These are phyloP conservation scores for Laetiporus sulphureus DNA, from an alignment of 1,284 basidiomycete genomes.

Conservation along the genomic window DNA sequence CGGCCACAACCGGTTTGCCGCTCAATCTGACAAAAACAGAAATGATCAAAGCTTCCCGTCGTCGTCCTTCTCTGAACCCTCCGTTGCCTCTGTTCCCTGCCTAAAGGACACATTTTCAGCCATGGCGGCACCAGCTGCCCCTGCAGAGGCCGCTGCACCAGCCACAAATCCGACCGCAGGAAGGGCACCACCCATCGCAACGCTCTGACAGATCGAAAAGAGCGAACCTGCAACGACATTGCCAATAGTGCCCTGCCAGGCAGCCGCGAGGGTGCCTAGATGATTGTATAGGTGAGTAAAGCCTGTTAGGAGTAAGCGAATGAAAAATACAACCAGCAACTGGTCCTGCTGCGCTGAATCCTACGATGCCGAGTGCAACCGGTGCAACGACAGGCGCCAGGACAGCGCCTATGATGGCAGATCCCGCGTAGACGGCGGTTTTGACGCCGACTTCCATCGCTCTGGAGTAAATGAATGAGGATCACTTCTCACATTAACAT, in stretches of 20 bases:
- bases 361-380: constrained; percentile 1
- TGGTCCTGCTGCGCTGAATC: constrained; percentile 6
- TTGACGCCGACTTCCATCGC: not conserved
- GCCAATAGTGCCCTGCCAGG: not conserved
- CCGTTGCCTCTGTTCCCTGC: no score
- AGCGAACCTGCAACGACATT: constrained; percentile 1
- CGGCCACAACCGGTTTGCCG: no score
- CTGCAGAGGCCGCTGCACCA: not conserved
- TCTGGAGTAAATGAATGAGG: not conserved
- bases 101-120: no score
- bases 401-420: not conserved
- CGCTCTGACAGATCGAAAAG: not conserved
- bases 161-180: constrained; percentile 1
- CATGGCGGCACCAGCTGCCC: not conserved
- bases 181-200: constrained; percentile 4
- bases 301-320: not conserved
- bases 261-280: not conserved
- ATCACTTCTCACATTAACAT: not conserved
- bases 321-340: constrained; percentile 2
- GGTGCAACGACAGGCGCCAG: constrained; percentile 5
- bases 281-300: not conserved
- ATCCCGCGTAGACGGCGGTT: not conserved
- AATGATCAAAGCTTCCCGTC: no score
- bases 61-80: no score
- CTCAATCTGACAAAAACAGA: no score